Conservation (phyloP, 805 yeast species). For the Candida khao-thaluensis region DNA sequence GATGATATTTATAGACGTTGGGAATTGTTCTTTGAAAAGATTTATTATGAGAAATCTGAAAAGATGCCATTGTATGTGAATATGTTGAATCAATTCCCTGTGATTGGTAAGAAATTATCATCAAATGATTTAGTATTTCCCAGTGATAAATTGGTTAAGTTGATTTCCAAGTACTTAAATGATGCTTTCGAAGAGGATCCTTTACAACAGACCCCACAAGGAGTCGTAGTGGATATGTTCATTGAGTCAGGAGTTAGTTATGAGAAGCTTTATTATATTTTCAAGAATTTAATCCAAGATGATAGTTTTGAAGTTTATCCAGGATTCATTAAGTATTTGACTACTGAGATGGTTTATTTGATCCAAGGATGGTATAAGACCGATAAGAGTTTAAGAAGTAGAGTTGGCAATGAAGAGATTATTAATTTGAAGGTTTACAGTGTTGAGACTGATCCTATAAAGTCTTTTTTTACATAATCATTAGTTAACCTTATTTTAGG, state of each 20-base stretch:
- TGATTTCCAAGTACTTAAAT: conserved; percentile 55
- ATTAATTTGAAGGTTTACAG: conserved; percentile 46
- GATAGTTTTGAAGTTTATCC: conserved; percentile 51
- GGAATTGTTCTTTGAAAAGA: conserved; percentile 65
- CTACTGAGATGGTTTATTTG: conserved; percentile 60
- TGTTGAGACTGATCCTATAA: conserved; percentile 57
- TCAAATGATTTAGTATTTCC: conserved; percentile 81
- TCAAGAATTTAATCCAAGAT: conserved; percentile 63
- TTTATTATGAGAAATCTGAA: conserved; percentile 26
- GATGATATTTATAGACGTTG: conserved; percentile 83
- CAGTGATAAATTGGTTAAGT: conserved; percentile 63
- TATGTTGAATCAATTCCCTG: conserved; percentile 39
- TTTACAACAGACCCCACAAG: conserved; percentile 44
- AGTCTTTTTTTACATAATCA: no score
- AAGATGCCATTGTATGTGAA: conserved; percentile 40
- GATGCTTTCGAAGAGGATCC: conserved; percentile 34
- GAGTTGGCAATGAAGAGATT: conserved; percentile 48
- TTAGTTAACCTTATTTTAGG: no score
- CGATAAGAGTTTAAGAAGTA: conserved; percentile 63
- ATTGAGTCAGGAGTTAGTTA: conserved; percentile 61
- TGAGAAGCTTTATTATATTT: conserved; percentile 62
- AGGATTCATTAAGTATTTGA: conserved; percentile 41
- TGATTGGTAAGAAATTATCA: conserved; percentile 62
- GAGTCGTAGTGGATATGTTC: conserved; percentile 61
- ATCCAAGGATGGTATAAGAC: conserved; percentile 65